These are phyloP conservation scores for Naegleria fowleri DNA, from an alignment of 208 protist genomes.

Conservation along the genomic window DNA sequence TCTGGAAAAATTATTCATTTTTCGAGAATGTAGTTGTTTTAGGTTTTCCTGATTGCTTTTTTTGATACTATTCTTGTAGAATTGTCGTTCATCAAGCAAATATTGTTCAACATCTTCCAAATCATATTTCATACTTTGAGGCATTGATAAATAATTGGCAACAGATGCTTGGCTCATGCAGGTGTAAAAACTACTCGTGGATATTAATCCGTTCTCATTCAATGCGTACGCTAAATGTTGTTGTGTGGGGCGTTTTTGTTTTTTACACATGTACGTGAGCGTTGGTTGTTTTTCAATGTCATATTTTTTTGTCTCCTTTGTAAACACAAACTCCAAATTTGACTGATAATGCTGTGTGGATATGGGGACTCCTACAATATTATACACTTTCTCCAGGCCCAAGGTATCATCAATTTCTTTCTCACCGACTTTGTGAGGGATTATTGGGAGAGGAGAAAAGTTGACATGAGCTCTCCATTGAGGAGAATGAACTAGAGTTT, in stretches of 20 bases:
- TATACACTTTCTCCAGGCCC: background rate
- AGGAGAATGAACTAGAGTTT: too few relatives aligned
- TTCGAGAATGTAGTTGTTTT: background rate
- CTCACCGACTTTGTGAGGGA: background rate
- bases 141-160: too few relatives aligned
- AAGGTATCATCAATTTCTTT: background rate
- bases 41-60: background rate
- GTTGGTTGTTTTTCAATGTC: background rate
- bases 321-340: background rate
- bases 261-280: background rate
- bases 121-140: background rate
- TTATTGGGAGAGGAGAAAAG: background rate
- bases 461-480: background rate
- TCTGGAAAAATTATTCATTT: background rate
- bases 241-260: background rate
- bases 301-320: background rate
- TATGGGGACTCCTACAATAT: background rate
- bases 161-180: background rate
- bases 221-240: background rate
- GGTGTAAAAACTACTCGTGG: background rate
- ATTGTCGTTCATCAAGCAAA: background rate
- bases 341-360: background rate
- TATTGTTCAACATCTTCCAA: background rate
- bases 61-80: background rate
- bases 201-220: background rate